phyloP scores from a whole-genome alignment of 192 early-diverging fungal species.

The Chytriomyces sp. region DNA sequence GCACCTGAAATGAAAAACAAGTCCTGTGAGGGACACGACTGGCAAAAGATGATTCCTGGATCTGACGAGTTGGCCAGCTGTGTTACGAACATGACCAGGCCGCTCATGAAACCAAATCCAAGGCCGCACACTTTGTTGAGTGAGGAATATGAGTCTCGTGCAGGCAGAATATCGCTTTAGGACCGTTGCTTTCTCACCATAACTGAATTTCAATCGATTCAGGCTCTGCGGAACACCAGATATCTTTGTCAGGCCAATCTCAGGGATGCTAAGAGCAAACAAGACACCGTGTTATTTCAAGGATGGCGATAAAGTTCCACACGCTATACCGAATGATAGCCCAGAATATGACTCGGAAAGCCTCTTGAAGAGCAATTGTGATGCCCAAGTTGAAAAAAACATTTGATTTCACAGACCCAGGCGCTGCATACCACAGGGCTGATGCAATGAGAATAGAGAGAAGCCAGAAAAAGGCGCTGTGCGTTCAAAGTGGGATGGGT shows the following conservation, averaged over 20 bases:
- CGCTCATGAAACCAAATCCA: slow-evolving; percentile 76
- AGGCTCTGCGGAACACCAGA: slow-evolving; percentile 66
- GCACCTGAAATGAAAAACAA: slow-evolving; percentile 75
- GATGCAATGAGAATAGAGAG: slow-evolving; percentile 74
- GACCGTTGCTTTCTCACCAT: slow-evolving; percentile 49
- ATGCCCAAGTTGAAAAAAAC: slow-evolving; percentile 61
- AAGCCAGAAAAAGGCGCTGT: slow-evolving; percentile 84
- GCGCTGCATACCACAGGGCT: slow-evolving; percentile 70
- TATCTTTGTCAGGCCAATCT: slow-evolving; percentile 67
- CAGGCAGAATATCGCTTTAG: neutral
- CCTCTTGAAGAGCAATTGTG: slow-evolving; percentile 69
- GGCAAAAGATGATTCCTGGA: slow-evolving; percentile 71
- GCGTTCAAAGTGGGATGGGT: neutral
- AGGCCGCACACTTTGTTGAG: slow-evolving; percentile 59
- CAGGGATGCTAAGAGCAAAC: slow-evolving; percentile 62
- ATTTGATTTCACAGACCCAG: slow-evolving; percentile 39
- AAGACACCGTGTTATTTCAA: neutral
- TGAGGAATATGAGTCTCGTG: neutral
- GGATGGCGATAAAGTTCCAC: slow-evolving; percentile 39
- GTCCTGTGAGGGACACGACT: slow-evolving; percentile 63
- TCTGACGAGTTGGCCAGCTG: slow-evolving; percentile 70
- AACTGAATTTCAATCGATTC: slow-evolving; percentile 68
- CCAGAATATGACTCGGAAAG: slow-evolving; percentile 71
- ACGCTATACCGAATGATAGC: slow-evolving; percentile 46
- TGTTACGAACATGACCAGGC: slow-evolving; percentile 71